Base-by-base conservation (phyloP, 2,329 filamentous ascomycete species). In the Penicillium sp. region DNA sequence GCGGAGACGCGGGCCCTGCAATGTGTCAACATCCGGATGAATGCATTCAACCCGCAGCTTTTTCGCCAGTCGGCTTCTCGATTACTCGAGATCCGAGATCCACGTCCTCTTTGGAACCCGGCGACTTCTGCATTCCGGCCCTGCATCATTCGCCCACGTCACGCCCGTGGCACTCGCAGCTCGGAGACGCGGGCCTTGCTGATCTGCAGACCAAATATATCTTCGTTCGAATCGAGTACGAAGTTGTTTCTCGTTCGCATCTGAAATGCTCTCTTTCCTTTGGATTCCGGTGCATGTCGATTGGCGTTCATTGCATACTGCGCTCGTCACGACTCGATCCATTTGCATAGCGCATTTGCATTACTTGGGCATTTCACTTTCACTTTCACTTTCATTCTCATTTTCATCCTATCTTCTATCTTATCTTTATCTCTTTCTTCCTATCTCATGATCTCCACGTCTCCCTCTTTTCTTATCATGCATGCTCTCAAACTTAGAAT, bases 401-500 rank as follows among this genome's bases (percentile, higher is more conserved):
- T 23, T 4, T 23, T 23, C 20, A 18, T 18, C 15, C 15, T 18
- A 33, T 9, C 28, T 33, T n/a, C 31, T 15, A 35, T 35, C 15
- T 35, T 15, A 35, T 35, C 32, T 35, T 35, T 7, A 20, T 37
- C 18, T 8, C 3, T 20, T 18, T 9, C 12, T 7, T 24, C 23
- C 25, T 12, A 15, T 40, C 13, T n/a, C 38, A 40, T 40, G 38
- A 24, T 40, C 33, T 37, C 33, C 32, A 39, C 13, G 37, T 40
- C 23, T 39, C 29, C 12, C 24, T 28, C 28, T 43, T 47, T 35
- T 45, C 46, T 41, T 29, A 37, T 10, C 33, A 10, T 50, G 41
- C 37, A 39, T 50, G 27, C 20, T 41, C 20, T 20, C 29, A 13
- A 37, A 25, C 3, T 31, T 47, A 47, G 45, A 47, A 42, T 24